A percentile compares a stretch with the other conserved stretches of the same genome.
phyloP scores from a whole-genome alignment of 2,329 filamentous ascomycete species.

The Penicillium sp. region DNA sequence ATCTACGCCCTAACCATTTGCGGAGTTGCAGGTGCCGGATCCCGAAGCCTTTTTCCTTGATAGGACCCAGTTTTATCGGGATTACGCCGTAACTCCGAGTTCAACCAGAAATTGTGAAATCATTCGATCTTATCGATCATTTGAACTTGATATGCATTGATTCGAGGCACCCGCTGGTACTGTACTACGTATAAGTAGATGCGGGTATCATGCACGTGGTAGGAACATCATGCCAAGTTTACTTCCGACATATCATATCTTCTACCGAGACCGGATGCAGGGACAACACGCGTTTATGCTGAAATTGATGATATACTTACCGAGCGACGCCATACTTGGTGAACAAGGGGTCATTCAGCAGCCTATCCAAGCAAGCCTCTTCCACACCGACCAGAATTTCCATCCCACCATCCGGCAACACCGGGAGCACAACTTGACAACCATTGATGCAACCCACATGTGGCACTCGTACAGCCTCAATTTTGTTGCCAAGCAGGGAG shows the following conservation, averaged over 20 bases:
- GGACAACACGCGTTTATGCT: no score
- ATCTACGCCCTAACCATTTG: slow-evolving; percentile 3
- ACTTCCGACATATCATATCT: no score
- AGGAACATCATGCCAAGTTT: no score
- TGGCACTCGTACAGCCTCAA: not conserved
- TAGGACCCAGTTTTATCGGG: slow-evolving; percentile 1
- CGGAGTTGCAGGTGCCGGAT: slow-evolving; percentile 18
- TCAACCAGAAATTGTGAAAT: not conserved
- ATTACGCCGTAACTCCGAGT: slow-evolving; percentile 2
- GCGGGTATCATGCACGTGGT: no score
- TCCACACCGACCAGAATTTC: not conserved
- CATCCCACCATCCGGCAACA: not conserved
- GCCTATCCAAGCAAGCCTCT: not conserved
- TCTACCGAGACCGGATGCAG: no score
- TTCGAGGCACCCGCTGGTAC: no score
- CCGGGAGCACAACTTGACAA: not conserved
- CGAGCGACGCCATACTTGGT: not conserved
- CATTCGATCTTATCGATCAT: no score
- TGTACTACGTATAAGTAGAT: no score
- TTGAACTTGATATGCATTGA: no score
- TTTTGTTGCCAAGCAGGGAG: not conserved
- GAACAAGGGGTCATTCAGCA: not conserved
- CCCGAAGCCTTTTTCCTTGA: slow-evolving; percentile 13
- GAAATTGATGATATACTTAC: no score
- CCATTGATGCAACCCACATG: not conserved